Evolutionary conservation across 2,329 filamentous ascomycete species (phyloP).

Genomic region (Fusarium ambrosium): DNA sequence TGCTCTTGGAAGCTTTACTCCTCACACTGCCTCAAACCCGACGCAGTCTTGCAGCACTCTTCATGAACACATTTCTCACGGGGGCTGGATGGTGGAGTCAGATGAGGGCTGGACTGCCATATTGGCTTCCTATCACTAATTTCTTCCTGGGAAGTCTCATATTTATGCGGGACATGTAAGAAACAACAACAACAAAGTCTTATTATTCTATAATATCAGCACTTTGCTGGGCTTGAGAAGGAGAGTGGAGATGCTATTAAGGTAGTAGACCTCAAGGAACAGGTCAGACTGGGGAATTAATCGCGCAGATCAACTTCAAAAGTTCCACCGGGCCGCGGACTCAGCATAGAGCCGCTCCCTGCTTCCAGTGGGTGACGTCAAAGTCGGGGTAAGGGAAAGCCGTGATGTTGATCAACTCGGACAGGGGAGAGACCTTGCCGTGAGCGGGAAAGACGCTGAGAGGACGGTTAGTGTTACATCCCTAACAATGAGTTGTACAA

Average conservation of each 20-base stretch:
- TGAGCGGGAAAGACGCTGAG: conserved; percentile 8
- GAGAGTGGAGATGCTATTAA: not conserved
- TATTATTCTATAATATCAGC: not conserved
- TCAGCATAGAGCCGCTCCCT: conserved; percentile 10
- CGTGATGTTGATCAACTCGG: conserved; percentile 11
- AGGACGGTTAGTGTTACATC: not conserved
- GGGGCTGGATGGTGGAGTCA: conserved; percentile 9
- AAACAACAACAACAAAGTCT: not conserved
- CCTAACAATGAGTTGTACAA: fast-evolving
- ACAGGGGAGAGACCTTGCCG: conserved; percentile 5
- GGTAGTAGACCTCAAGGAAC: not conserved
- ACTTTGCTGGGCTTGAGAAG: not conserved
- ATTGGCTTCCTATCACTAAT: not conserved
- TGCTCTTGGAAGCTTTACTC: not conserved
- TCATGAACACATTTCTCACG: not conserved
- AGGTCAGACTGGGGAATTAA: not conserved
- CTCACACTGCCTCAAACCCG: not conserved
- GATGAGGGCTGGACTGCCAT: not conserved
- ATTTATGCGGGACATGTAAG: not conserved
- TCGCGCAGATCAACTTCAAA: not conserved
- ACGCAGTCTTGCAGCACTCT: not conserved
- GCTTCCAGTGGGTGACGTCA: conserved; percentile 8
- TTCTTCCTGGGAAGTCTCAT: not conserved
- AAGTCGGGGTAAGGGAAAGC: conserved; percentile 15
- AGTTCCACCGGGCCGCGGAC: not conserved